phyloP scores from a whole-genome alignment of 2,329 filamentous ascomycete species.

The Penicillium hordei region DNA sequence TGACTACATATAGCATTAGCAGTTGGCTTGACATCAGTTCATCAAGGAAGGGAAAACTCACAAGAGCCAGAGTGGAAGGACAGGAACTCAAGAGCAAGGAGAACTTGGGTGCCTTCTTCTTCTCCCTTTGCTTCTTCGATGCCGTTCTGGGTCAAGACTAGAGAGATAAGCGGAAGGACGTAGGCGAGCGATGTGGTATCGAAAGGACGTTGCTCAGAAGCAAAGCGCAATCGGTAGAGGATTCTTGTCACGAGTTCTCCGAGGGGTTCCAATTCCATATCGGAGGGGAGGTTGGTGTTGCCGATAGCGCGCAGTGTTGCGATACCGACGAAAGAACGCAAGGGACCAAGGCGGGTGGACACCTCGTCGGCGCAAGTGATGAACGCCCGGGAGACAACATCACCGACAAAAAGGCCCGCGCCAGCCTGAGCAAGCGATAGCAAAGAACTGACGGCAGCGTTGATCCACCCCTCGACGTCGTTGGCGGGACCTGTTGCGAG shows the following conservation, averaged over 20 bases:
- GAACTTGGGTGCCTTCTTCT: conserved; percentile 83
- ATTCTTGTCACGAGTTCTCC: conserved; percentile 80
- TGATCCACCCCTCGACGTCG: conserved; percentile 85
- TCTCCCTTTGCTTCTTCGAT: conserved; percentile 65
- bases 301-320: conserved; percentile 80
- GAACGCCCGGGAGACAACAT: conserved; percentile 74
- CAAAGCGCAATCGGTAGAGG: conserved; percentile 84
- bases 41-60: conserved; percentile 28
- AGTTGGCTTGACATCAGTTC: not conserved
- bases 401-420: conserved; percentile 76
- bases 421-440: conserved; percentile 71
- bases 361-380: conserved; percentile 75
- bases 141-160: conserved; percentile 76
- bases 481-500: conserved; percentile 86
- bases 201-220: conserved; percentile 90
- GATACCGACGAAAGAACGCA: conserved; percentile 81
- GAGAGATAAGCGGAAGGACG: conserved; percentile 75
- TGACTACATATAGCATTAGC: conserved; percentile 37
- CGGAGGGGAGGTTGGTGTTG: conserved; percentile 68
- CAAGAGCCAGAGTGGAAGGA: conserved; percentile 84
- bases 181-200: conserved; percentile 87
- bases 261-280: conserved; percentile 75
- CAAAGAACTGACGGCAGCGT: conserved; percentile 71
- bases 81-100: conserved; percentile 84
- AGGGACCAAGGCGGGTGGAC: conserved; percentile 69